These are phyloP conservation scores for Apophysomyces sp. DNA, from an alignment of 371 early-diverging fungal genomes.

Conservation along the genomic window DNA sequence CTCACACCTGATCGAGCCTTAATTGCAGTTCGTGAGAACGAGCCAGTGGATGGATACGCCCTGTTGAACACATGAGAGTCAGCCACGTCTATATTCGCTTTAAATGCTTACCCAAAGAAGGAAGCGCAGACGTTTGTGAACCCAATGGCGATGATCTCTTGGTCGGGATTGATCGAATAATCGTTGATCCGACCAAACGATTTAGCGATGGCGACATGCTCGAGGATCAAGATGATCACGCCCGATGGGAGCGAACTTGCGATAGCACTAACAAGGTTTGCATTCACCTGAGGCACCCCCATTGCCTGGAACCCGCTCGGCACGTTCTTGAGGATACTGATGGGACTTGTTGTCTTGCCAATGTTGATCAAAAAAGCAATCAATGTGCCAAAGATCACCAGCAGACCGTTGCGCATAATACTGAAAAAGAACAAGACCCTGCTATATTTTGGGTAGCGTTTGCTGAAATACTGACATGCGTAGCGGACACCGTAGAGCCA, in stretches of 20 bases:
- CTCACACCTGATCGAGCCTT: slow-evolving; percentile 79
- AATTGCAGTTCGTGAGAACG: slow-evolving; percentile 63
- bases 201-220: slow-evolving; percentile 83
- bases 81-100: not conserved
- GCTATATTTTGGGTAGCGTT: slow-evolving; percentile 42
- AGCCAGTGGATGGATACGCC: slow-evolving; percentile 47
- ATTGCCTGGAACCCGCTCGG: slow-evolving; percentile 69
- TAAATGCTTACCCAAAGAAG: slow-evolving; percentile 63
- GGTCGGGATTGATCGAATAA: slow-evolving; percentile 64
- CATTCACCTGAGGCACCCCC: slow-evolving; percentile 45
- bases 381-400: slow-evolving; percentile 46
- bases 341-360: slow-evolving; percentile 34
- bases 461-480: slow-evolving; percentile 26
- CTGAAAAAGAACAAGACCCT: slow-evolving; percentile 46
- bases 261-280: slow-evolving; percentile 38
- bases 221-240: slow-evolving; percentile 73
- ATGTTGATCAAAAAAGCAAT: slow-evolving; percentile 40
- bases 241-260: slow-evolving; percentile 60
- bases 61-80: not conserved
- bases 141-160: slow-evolving; percentile 88
- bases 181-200: slow-evolving; percentile 76
- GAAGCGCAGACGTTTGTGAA: slow-evolving; percentile 75
- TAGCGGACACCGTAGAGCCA: slow-evolving; percentile 47
- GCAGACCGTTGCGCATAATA: slow-evolving; percentile 49
- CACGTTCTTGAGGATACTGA: slow-evolving; percentile 64